phyloP scores from a whole-genome alignment of 371 early-diverging fungal species.

The Basidiobolus meristosporus region DNA sequence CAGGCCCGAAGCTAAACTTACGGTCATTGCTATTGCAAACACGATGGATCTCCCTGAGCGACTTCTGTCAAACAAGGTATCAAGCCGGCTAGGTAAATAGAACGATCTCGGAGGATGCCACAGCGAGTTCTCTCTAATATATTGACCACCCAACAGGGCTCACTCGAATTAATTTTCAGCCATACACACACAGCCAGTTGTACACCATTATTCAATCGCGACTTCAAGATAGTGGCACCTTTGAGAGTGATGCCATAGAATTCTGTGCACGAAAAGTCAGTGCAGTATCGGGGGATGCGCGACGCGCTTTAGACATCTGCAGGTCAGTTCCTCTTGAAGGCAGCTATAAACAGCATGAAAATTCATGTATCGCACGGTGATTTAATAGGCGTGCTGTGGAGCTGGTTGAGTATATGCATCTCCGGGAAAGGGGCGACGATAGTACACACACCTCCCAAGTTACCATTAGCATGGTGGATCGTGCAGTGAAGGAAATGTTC shows the following conservation, averaged over 20 bases:
- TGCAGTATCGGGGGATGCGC: constrained; percentile 91
- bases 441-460: constrained; percentile 19
- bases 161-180: constrained; percentile 74
- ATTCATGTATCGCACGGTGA: too few relatives aligned
- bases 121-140: too few relatives aligned
- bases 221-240: constrained; percentile 46
- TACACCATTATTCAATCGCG: constrained; percentile 64
- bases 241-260: constrained; percentile 73
- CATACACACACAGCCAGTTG: constrained; percentile 74
- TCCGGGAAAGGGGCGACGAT: not conserved
- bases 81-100: constrained; percentile 82
- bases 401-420: too few relatives aligned
- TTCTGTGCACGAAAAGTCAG: constrained; percentile 89
- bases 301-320: constrained; percentile 90
- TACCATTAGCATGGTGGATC: constrained; percentile 49
- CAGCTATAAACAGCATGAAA: too few relatives aligned
- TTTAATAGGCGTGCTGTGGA: too few relatives aligned
- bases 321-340: too few relatives aligned
- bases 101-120: too few relatives aligned
- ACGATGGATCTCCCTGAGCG: constrained; percentile 97
- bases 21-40: constrained; percentile 94
- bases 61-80: constrained; percentile 75
- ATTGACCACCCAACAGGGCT: too few relatives aligned
- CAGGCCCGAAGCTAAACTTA: constrained; percentile 51
- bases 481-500: constrained; percentile 72